These are phyloP conservation scores for Diaporthe vaccinii DNA, from an alignment of 2,329 filamentous ascomycete genomes.

Conservation along the genomic window DNA sequence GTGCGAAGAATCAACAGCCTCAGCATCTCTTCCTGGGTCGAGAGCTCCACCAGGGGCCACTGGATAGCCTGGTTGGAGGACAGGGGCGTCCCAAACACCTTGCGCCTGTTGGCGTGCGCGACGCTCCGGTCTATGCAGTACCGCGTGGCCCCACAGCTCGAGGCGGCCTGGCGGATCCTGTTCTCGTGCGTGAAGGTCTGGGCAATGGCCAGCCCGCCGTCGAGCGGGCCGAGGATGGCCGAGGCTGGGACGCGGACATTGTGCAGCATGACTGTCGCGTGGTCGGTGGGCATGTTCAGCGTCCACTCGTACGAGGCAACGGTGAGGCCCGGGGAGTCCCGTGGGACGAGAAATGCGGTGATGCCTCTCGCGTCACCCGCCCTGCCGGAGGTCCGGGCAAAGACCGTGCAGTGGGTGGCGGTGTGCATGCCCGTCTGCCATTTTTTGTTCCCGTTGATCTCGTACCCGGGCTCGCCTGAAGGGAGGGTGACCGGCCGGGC, in stretches of 20 bases:
- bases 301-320: background rate
- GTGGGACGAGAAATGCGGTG: background rate
- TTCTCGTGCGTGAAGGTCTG: background rate
- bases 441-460: background rate
- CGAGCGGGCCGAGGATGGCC: background rate
- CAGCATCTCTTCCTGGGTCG: background rate
- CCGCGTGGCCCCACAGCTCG: background rate
- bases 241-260: background rate
- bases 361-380: background rate
- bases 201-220: background rate
- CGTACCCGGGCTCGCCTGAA: background rate
- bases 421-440: background rate
- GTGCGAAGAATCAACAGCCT: conserved; percentile 1
- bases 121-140: background rate
- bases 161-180: background rate
- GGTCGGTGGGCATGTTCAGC: background rate
- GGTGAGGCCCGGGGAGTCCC: background rate
- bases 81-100: background rate
- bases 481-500: background rate
- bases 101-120: background rate
- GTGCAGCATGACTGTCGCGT: background rate
- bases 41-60: background rate
- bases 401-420: background rate
- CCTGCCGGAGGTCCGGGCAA: background rate
- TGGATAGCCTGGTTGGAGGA: background rate